Conservation (phyloP, 352 stramenopile species). For the Phytopythium delawarense region DNA sequence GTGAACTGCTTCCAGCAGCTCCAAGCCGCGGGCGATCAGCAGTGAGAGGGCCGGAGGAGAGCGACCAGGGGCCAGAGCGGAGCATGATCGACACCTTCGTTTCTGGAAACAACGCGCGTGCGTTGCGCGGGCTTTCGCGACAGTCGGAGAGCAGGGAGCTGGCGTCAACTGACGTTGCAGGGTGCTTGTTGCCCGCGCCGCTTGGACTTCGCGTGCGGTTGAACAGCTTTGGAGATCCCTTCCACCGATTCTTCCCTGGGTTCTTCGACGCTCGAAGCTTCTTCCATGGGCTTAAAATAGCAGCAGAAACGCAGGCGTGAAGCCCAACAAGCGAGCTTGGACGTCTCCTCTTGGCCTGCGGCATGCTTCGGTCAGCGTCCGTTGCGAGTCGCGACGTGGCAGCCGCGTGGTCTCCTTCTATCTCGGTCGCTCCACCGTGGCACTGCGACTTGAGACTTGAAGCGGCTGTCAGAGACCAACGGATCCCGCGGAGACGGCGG, state of each 20-base stretch:
- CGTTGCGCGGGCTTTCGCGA: background rate
- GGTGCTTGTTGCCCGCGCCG: background rate
- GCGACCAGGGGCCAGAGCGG: background rate
- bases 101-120: background rate
- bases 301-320: background rate
- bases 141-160: background rate
- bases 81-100: no score
- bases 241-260: conserved; percentile 1
- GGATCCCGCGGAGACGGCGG: background rate
- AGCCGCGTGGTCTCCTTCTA: background rate
- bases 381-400: background rate
- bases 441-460: background rate
- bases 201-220: background rate
- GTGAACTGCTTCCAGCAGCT: conserved; percentile 51
- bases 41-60: background rate
- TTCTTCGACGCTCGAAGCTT: conserved; percentile 3
- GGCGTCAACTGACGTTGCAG: background rate
- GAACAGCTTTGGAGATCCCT: background rate
- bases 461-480: background rate
- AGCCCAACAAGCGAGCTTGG: no score
- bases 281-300: background rate
- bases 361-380: background rate
- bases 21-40: conserved; percentile 5
- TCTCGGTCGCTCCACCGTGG: background rate
- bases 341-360: background rate